These are phyloP conservation scores for Malus orientalis DNA, from an alignment of 306 rosid species.

Conservation along the genomic window DNA sequence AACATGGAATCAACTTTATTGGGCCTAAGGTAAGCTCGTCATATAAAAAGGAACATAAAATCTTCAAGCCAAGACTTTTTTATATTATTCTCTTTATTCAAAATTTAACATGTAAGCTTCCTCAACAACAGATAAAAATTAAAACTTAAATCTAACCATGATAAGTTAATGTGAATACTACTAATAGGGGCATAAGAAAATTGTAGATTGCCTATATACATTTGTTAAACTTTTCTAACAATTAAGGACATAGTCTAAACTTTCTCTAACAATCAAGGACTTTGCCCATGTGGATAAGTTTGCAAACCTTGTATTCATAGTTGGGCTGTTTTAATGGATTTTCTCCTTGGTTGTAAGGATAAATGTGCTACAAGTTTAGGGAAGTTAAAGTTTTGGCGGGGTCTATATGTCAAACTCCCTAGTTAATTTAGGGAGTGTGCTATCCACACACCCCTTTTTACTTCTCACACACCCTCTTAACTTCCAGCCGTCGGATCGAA, in stretches of 20 bases:
- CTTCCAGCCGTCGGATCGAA: no score
- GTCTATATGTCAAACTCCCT: neutral
- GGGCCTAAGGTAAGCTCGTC: conserved; percentile 75
- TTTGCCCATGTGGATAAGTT: neutral
- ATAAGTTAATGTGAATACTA: neutral
- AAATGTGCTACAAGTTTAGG: neutral
- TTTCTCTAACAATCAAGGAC: neutral
- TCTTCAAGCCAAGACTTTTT: neutral
- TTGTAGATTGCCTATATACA: neutral
- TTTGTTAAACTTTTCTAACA: no score
- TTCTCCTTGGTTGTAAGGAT: neutral
- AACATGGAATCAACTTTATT: conserved; percentile 86
- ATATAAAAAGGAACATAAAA: neutral
- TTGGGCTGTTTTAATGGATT: neutral
- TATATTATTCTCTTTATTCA: neutral
- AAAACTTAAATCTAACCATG: neutral
- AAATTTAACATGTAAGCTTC: neutral
- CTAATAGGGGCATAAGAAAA: neutral
- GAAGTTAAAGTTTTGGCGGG: neutral
- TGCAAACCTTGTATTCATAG: neutral
- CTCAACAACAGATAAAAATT: neutral
- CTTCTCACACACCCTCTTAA: no score
- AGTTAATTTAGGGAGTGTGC: no score
- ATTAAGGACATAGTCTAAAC: neutral
- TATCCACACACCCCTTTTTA: no score